These are phyloP conservation scores for Monosporascus sp. DNA, from an alignment of 2,329 filamentous ascomycete genomes.

Conservation along the genomic window DNA sequence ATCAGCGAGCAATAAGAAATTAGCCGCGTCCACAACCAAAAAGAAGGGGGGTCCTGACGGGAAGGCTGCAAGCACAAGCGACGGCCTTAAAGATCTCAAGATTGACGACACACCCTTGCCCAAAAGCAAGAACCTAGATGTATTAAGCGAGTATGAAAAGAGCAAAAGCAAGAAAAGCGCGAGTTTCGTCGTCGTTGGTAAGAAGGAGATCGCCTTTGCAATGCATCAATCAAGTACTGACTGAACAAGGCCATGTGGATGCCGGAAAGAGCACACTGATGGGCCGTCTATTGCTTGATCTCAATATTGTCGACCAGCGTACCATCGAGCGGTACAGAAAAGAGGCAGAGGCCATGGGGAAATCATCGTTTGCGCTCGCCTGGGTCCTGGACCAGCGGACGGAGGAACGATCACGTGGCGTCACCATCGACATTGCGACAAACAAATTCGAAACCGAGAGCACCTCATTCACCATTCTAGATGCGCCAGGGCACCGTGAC, in stretches of 20 bases:
- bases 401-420: constrained; percentile 83
- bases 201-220: constrained; percentile 20
- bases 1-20: constrained; percentile 46
- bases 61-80: constrained; percentile 27
- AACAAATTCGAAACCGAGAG: constrained; percentile 89
- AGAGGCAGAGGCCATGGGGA: constrained; percentile 87
- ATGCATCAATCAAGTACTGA: constrained; percentile 4
- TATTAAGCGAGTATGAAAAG: constrained; percentile 74
- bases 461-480: constrained; percentile 86
- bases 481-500: constrained; percentile 89
- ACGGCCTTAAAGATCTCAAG: constrained; percentile 34
- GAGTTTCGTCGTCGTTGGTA: constrained; percentile 91
- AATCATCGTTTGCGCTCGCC: constrained; percentile 90
- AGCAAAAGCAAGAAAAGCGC: constrained; percentile 71
- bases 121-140: constrained; percentile 76
- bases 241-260: constrained; percentile 75
- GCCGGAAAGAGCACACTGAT: constrained; percentile 97
- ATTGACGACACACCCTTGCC: constrained; percentile 51
- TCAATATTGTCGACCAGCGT: constrained; percentile 81
- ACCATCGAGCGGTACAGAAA: constrained; percentile 83
- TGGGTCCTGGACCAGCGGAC: constrained; percentile 94
- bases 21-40: constrained; percentile 32
- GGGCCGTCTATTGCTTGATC: constrained; percentile 85
- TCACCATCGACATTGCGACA: constrained; percentile 95
- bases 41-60: constrained; percentile 31